Conservation (phyloP, 208 protist species). For the Strigomonas culicis region DNA sequence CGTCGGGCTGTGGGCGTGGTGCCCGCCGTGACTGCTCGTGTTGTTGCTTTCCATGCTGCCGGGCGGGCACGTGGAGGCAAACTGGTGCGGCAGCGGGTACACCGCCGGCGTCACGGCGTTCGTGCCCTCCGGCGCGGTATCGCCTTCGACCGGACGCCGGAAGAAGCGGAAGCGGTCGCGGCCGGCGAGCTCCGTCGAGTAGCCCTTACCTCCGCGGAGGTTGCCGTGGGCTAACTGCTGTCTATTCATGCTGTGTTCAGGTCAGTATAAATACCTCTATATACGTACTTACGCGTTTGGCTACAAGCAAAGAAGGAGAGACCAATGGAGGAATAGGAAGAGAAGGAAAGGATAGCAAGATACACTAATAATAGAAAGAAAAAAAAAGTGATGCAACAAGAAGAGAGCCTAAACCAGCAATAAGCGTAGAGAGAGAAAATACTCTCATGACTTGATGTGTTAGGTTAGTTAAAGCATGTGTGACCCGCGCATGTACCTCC, state of each 20-base stretch:
- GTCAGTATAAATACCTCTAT: background rate
- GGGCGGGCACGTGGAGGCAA: slow-evolving; percentile 17
- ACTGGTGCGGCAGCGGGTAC: slow-evolving; percentile 16
- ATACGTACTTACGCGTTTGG: background rate
- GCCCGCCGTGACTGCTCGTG: background rate
- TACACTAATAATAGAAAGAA: slow-evolving; percentile 5
- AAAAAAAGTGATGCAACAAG: slow-evolving; percentile 13
- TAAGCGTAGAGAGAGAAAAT: background rate
- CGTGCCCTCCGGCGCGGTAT: too few species aligned
- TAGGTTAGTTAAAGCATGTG: too few species aligned
- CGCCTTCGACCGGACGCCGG: slow-evolving; percentile 62
- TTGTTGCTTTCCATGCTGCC: background rate
- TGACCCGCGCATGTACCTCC: too few species aligned
- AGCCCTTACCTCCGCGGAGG: slow-evolving; percentile 50
- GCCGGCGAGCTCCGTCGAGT: slow-evolving; percentile 72
- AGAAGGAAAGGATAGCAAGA: slow-evolving; percentile 9
- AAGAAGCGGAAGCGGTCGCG: slow-evolving; percentile 89
- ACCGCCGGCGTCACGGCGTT: background rate
- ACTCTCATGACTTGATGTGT: slow-evolving; percentile 3
- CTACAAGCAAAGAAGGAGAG: background rate
- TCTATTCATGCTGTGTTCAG: slow-evolving; percentile 15
- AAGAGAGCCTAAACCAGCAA: background rate
- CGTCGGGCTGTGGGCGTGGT: background rate
- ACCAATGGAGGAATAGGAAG: slow-evolving; percentile 5
- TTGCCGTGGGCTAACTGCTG: slow-evolving; percentile 18